phyloP scores from a whole-genome alignment of 2,329 filamentous ascomycete genomes.

The Colletotrichum zoysiae region DNA sequence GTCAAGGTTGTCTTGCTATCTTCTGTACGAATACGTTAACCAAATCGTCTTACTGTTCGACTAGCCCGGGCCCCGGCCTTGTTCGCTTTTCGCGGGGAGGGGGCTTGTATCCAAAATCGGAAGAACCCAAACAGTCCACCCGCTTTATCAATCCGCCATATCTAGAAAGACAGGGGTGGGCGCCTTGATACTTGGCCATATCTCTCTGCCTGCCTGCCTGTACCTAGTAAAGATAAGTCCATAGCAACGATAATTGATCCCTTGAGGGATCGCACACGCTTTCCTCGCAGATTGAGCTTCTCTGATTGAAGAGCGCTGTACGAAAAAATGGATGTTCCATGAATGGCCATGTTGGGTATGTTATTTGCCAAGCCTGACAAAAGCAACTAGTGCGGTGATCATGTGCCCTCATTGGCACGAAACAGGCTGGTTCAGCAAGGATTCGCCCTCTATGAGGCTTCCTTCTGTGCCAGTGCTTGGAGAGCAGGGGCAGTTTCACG shows the following conservation, averaged over 20 bases:
- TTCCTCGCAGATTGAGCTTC: not conserved
- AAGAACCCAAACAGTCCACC: not conserved
- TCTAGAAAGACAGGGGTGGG: not conserved
- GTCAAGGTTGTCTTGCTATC: not conserved
- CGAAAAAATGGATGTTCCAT: not conserved
- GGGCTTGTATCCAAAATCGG: not conserved
- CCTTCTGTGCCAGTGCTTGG: no score
- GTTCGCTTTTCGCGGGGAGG: conserved; percentile 7
- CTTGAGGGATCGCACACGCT: not conserved
- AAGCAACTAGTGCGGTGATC: conserved; percentile 1
- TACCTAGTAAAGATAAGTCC: not conserved
- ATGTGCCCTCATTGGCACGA: conserved; percentile 5
- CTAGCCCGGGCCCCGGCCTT: conserved; percentile 19
- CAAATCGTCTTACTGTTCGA: not conserved
- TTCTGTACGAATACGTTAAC: not conserved
- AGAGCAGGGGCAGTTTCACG: not conserved
- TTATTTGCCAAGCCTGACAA: conserved; percentile 31
- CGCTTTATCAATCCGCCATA: not conserved
- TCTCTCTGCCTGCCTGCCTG: not conserved
- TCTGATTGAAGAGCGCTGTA: conserved; percentile 27
- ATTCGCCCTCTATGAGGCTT: conserved; percentile 11
- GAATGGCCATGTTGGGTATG: conserved; percentile 17
- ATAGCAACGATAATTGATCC: not conserved
- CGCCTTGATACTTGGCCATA: not conserved
- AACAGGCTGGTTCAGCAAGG: not conserved